These are phyloP conservation scores for Trametes polyzona DNA, from an alignment of 1,284 basidiomycete genomes.

Conservation along the genomic window DNA sequence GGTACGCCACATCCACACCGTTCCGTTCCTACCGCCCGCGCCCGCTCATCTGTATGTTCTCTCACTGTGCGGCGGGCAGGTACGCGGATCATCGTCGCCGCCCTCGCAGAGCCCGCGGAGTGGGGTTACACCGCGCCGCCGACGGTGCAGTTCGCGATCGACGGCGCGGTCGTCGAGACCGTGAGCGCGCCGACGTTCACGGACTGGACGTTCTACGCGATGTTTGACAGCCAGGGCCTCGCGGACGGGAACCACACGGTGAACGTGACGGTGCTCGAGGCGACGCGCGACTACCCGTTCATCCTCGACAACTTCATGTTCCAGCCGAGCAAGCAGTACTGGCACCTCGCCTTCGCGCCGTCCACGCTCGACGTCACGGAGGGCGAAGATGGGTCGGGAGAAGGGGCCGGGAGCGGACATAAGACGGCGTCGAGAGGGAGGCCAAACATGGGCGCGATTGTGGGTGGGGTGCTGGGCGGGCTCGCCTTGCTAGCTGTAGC, in stretches of 20 bases:
- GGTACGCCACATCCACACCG: neutral
- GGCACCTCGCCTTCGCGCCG: neutral
- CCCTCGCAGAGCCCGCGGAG: neutral
- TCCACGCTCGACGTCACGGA: neutral
- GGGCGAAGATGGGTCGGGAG: neutral
- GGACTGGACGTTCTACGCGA: slow-evolving; percentile 4
- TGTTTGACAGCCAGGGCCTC: slow-evolving; percentile 10
- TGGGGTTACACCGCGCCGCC: neutral
- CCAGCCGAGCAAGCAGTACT: slow-evolving; percentile 7
- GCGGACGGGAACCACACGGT: slow-evolving; percentile 4
- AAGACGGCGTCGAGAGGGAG: neutral
- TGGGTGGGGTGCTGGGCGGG: slow-evolving; percentile 13
- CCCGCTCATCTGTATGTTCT: too few relatives aligned
- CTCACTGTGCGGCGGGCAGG: neutral
- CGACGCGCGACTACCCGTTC: slow-evolving; percentile 3
- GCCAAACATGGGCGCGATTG: slow-evolving; percentile 2
- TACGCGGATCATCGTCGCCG: slow-evolving; percentile 5
- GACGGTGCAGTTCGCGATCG: slow-evolving; percentile 6
- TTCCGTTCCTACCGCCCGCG: neutral
- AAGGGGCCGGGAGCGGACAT: neutral
- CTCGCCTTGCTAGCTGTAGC: neutral
- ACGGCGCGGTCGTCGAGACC: neutral
- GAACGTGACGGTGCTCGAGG: slow-evolving; percentile 3
- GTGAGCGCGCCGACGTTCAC: neutral
- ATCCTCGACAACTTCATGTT: slow-evolving; percentile 9